Evolutionary conservation across 768 basidiomycete species (phyloP).

Genomic region (Hygrocybe coccinea): DNA sequence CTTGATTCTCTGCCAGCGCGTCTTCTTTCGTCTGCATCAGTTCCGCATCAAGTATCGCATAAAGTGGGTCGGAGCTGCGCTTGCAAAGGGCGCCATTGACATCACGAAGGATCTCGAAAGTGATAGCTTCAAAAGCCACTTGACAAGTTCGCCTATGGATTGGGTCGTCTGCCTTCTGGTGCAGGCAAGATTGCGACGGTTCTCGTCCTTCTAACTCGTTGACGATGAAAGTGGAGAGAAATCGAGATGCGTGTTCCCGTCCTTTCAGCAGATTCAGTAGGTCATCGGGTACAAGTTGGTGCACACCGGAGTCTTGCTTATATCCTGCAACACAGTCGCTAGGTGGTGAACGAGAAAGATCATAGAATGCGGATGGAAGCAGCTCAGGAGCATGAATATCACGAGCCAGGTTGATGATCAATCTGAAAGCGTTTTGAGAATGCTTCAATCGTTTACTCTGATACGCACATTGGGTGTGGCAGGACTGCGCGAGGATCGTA

Average conservation of each 20-base stretch:
- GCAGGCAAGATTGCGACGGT: conserved; percentile 45
- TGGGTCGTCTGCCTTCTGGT: conserved; percentile 44
- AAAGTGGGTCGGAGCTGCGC: conserved; percentile 65
- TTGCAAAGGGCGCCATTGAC: conserved; percentile 64
- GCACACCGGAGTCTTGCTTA: conserved; percentile 30
- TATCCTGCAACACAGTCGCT: conserved; percentile 57
- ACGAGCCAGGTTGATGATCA: conserved; percentile 58
- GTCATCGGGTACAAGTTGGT: conserved; percentile 48
- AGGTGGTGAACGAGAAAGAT: conserved; percentile 64
- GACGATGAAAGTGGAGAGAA: conserved; percentile 72
- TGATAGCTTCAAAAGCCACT: conserved; percentile 67
- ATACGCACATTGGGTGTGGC: conserved; percentile 66
- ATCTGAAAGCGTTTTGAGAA: conserved; percentile 31
- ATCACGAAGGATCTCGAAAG: conserved; percentile 70
- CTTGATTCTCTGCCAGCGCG: conserved; percentile 34
- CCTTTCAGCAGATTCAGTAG: conserved; percentile 60
- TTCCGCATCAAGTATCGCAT: conserved; percentile 63
- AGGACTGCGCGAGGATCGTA: conserved; percentile 53
- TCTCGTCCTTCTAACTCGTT: conserved; percentile 66
- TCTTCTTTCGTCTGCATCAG: conserved; percentile 59
- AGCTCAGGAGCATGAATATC: conserved; percentile 52
- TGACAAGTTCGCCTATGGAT: conserved; percentile 53
- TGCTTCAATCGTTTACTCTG: conserved; percentile 7
- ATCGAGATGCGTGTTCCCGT: conserved; percentile 67
- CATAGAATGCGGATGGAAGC: conserved; percentile 74